Evolutionary conservation across 2,329 filamentous ascomycete species (phyloP).

Genomic region (Helotiales sp.): DNA sequence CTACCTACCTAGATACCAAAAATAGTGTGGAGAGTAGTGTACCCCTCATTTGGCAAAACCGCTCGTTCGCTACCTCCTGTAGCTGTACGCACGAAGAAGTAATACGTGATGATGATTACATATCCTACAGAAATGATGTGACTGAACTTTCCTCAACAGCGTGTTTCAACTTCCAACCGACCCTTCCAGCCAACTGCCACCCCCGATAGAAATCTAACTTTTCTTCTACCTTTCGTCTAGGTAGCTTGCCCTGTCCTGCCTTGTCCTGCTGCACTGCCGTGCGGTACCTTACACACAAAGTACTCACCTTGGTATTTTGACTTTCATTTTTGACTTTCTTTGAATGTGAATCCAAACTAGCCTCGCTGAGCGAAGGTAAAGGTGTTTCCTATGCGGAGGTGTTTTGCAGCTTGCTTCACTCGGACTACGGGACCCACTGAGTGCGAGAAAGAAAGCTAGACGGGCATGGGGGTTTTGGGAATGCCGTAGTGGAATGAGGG

Average conservation of each 20-base stretch:
- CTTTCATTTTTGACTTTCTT: no score
- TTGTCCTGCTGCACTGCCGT: no score
- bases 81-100: no score
- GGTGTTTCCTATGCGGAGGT: neutral
- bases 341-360: no score
- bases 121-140: no score
- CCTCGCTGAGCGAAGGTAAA: neutral
- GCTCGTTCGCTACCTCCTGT: no score
- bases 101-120: neutral
- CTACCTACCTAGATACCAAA: no score
- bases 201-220: neutral
- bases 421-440: constrained; percentile 8
- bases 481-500: neutral
- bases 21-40: neutral
- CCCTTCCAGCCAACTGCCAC: no score
- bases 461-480: neutral
- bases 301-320: no score
- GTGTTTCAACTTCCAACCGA: neutral
- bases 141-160: neutral
- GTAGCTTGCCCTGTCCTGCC: neutral
- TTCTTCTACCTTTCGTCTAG: neutral
- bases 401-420: neutral
- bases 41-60: neutral
- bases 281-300: no score
- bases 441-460: neutral